Evolutionary conservation across 2,329 filamentous ascomycete genomes (phyloP), one percentile per base, ranked within the genome.

Genomic region (Nigrospora sphaerica): DNA sequence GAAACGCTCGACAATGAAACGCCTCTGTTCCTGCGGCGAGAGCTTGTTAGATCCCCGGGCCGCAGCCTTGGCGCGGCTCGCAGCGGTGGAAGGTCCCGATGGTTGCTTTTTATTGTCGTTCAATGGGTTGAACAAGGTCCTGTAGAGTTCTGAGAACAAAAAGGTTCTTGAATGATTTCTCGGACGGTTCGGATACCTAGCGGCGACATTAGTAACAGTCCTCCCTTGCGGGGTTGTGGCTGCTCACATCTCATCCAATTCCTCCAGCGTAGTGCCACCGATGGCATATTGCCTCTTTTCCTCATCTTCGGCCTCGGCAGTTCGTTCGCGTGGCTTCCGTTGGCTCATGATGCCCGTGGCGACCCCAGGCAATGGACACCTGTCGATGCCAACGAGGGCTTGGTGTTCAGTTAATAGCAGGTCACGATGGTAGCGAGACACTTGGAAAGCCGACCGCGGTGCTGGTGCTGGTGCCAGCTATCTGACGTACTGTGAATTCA

Each of bases 1-100:
- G 69, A 95, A 98, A 9, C 85, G 76, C 46, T 91, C 81, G 52
- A 98, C 89, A 54, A 96, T 86, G 56, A 83, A 80, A 1, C 86
- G 80, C 34, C 89, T 81, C 51, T 86, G 78, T 62, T 96, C 90
- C 54, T 92, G 81, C 0, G 88, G 84, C 4, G 82, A 83, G 10
- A 81, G 70, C 45, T 77, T 80, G 6, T 67, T 70, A 10, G 70
- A 66, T 10, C 82, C 80, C 53, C 81, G 72, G 1, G 80, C 77
- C 0, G 81, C 84, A 46, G 71, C 67, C 61, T 82, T 86, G 51
- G 70, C 68, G 33, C 79, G 75, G 23, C 74, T 68, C 10, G 73
- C 64, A 1, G 72, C 70, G 4, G 36, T 10, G 33, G 19, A 23
- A 4, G 74, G 71, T 0, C 78, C 79, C 1, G 77, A 66, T 1